Evolutionary conservation across 176 grass and related monocot species (phyloP).

Genomic region (Aegilops bicornis): DNA sequence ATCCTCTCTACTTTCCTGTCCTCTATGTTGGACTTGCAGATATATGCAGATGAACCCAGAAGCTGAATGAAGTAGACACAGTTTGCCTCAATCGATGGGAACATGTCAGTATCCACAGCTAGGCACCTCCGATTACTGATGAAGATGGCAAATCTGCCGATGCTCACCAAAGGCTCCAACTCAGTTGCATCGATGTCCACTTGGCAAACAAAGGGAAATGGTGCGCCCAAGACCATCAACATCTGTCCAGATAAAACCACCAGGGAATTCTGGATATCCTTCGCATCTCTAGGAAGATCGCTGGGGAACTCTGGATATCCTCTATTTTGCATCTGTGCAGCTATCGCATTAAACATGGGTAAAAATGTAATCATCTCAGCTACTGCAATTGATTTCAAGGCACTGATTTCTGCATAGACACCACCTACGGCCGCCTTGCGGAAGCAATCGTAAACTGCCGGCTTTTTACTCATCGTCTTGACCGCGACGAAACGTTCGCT

Average conservation of each 20-base stretch:
- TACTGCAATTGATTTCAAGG: too few species aligned
- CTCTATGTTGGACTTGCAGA: background rate
- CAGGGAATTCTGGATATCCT: background rate
- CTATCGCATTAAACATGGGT: background rate
- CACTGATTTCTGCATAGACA: background rate
- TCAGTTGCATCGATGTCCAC: background rate
- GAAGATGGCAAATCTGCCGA: background rate
- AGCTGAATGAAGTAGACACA: background rate
- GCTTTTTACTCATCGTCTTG: background rate
- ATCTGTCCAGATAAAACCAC: background rate
- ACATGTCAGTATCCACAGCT: background rate
- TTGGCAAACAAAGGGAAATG: background rate
- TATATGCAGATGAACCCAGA: background rate
- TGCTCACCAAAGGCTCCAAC: background rate
- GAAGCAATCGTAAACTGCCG: background rate
- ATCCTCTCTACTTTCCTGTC: background rate
- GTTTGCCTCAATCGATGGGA: background rate
- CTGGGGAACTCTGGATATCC: too few species aligned
- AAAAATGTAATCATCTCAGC: background rate
- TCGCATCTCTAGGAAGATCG: background rate
- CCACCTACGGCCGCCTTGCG: background rate
- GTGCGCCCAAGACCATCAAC: background rate
- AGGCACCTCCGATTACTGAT: background rate
- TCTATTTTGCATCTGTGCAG: too few species aligned
- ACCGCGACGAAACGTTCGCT: background rate